Conservation (phyloP, 495 filamentous ascomycete genomes). For the Lasiosphaeria ovina region DNA sequence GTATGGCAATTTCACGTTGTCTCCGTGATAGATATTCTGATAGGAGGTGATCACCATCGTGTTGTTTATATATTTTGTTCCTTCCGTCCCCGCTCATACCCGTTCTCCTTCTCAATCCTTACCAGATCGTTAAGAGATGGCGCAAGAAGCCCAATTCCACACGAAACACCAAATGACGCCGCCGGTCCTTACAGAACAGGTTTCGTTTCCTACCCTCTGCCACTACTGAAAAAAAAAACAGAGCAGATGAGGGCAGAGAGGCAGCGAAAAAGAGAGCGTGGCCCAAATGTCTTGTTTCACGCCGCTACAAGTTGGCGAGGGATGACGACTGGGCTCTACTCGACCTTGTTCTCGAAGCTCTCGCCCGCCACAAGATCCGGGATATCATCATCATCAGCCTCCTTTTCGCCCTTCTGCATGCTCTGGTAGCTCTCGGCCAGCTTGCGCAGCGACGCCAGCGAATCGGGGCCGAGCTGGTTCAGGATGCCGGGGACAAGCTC, state of each 20-base stretch:
- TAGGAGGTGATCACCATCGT: slow-evolving; percentile 8
- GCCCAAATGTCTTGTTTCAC: slow-evolving; percentile 4
- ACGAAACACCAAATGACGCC: slow-evolving; percentile 30
- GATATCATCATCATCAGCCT: slow-evolving; percentile 81
- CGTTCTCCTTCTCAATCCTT: slow-evolving; percentile 15
- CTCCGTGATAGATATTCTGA: not conserved
- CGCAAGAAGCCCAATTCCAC: slow-evolving; percentile 14
- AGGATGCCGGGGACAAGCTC: slow-evolving; percentile 99
- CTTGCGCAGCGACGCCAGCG: slow-evolving; percentile 95
- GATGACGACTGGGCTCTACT: slow-evolving; percentile 53
- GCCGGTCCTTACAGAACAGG: slow-evolving; percentile 22
- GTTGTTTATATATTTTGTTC: slow-evolving; percentile 1
- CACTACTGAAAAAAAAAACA: slow-evolving; percentile 5
- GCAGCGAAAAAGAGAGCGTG: not conserved
- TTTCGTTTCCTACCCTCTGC: slow-evolving; percentile 13
- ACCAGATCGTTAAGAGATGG: slow-evolving; percentile 6
- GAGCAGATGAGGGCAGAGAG: not conserved
- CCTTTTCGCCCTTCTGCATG: slow-evolving; percentile 95
- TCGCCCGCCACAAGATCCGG: slow-evolving; percentile 93
- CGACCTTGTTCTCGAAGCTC: slow-evolving; percentile 94
- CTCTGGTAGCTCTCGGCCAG: slow-evolving; percentile 99
- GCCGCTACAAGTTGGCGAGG: slow-evolving; percentile 6
- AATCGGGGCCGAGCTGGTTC: slow-evolving; percentile 98
- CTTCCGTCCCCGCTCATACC: not conserved
- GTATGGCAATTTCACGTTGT: not conserved